phyloP scores from a whole-genome alignment of 1,284 basidiomycete species.

The Marasmius sp. region DNA sequence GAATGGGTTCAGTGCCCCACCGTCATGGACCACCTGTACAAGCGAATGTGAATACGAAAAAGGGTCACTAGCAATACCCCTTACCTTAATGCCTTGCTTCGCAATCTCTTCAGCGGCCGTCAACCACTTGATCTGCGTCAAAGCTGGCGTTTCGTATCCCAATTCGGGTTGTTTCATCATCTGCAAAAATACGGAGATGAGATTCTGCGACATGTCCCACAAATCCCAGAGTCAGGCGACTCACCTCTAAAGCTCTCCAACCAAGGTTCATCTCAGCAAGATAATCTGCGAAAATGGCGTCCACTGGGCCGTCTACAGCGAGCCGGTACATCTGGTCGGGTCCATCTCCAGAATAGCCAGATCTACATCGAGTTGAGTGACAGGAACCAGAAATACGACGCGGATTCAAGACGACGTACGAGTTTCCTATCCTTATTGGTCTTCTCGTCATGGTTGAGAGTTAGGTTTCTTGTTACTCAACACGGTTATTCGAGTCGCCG shows the following conservation, averaged over 20 bases:
- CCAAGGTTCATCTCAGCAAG: slow-evolving; percentile 23
- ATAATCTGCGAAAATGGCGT: slow-evolving; percentile 23
- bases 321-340: slow-evolving; percentile 12
- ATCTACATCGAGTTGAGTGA: not conserved
- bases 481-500: not conserved
- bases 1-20: slow-evolving; percentile 18
- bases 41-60: not conserved
- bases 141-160: slow-evolving; percentile 18
- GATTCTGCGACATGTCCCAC: not conserved
- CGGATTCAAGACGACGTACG: not conserved
- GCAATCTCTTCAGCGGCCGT: slow-evolving; percentile 17
- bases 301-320: slow-evolving; percentile 18
- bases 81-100: slow-evolving; percentile 18
- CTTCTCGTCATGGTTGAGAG: not conserved
- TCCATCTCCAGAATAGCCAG: slow-evolving; percentile 13
- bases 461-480: not conserved
- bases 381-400: not conserved
- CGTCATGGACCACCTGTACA: slow-evolving; percentile 14
- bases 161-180: slow-evolving; percentile 9
- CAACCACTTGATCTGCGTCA: slow-evolving; percentile 13
- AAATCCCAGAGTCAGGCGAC: not conserved
- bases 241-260: slow-evolving; percentile 9
- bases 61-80: not conserved
- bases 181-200: not conserved
- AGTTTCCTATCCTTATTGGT: slow-evolving; percentile 1